Conservation (phyloP, 768 basidiomycete species). For the Mycena rebaudengoi region DNA sequence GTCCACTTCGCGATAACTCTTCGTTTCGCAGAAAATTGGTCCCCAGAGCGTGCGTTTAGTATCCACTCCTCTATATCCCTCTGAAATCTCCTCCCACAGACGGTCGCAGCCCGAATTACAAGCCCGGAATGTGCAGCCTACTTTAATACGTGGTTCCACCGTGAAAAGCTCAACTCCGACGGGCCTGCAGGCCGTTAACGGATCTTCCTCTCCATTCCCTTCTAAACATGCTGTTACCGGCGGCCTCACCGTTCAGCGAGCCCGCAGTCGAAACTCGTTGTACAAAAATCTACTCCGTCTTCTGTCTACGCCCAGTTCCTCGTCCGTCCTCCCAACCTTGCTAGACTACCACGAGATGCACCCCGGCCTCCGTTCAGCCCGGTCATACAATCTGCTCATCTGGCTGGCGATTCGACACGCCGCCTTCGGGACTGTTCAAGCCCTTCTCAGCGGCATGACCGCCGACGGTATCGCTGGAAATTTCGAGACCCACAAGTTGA, state of each 20-base stretch:
- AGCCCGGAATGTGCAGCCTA: background rate
- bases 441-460: constrained; percentile 59
- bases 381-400: constrained; percentile 56
- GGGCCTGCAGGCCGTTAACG: background rate
- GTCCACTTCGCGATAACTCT: constrained; percentile 20
- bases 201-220: background rate
- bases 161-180: background rate
- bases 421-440: constrained; percentile 53
- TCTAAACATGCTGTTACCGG: background rate
- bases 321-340: constrained; percentile 47
- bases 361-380: constrained; percentile 46
- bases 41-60: constrained; percentile 2
- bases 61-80: background rate
- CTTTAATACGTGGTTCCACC: background rate
- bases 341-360: constrained; percentile 59
- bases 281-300: constrained; percentile 54
- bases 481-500: constrained; percentile 64
- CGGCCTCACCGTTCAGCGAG: constrained; percentile 18
- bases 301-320: constrained; percentile 38
- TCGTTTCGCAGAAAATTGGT: background rate
- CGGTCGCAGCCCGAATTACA: background rate
- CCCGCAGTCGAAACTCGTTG: constrained; percentile 42
- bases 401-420: constrained; percentile 59
- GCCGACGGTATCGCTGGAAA: constrained; percentile 50
- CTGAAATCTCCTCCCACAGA: background rate